Conservation (phyloP, 306 rosid species). For the Cyclanthera cordifolia region DNA sequence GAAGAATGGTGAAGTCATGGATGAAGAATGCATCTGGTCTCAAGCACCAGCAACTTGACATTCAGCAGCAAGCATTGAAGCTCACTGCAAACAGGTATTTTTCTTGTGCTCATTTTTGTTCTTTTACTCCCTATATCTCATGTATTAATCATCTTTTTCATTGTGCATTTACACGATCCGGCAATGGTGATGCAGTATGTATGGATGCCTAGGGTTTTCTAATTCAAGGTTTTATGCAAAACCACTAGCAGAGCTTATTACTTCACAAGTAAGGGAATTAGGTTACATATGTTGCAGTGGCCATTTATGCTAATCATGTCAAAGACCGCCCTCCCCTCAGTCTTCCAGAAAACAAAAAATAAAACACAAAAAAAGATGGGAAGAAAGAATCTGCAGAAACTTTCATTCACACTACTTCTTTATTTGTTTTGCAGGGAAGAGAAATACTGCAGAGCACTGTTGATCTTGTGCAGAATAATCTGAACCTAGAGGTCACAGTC, state of each 20-base stretch:
- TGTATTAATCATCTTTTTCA: constrained; percentile 6
- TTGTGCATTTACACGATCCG: constrained; percentile 2
- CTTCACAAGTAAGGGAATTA: constrained; percentile 57
- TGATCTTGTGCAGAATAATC: constrained; percentile 84
- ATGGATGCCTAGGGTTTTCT: constrained; percentile 93
- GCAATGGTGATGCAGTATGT: constrained; percentile 61
- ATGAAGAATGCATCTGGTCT: constrained; percentile 83
- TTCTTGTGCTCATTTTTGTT: constrained; percentile 2
- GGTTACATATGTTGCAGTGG: neutral
- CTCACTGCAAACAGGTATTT: constrained; percentile 90
- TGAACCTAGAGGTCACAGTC: constrained; percentile 76
- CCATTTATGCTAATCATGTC: neutral
- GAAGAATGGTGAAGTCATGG: constrained; percentile 68
- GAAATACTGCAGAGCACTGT: constrained; percentile 92
- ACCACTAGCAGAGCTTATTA: constrained; percentile 89
- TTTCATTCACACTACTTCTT: neutral
- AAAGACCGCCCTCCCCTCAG: neutral
- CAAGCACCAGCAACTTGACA: constrained; percentile 73
- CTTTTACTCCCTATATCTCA: constrained; percentile 4
- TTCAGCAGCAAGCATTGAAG: constrained; percentile 95
- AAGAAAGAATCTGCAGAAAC: neutral
- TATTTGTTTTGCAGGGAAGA: constrained; percentile 62
- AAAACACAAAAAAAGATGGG: neutral
- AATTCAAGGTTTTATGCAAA: constrained; percentile 95
- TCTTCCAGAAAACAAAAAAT: neutral